phyloP scores from a whole-genome alignment of 2,329 filamentous ascomycete genomes.

The Microcyclospora tardicrescens region DNA sequence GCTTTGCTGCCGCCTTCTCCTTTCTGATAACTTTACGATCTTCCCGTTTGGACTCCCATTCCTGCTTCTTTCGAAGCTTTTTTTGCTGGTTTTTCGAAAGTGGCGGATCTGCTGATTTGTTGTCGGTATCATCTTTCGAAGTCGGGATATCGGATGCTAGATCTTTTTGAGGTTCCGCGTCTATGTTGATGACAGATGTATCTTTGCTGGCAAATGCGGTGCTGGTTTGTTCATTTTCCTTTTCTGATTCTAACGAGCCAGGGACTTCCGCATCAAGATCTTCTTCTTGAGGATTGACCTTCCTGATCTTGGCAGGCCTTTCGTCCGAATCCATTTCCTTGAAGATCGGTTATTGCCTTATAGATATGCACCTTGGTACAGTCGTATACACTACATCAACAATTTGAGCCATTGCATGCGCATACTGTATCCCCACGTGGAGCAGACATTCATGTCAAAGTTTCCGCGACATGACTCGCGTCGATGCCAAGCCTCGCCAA shows the following conservation, averaged over 20 bases:
- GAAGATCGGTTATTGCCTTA: too few relatives aligned
- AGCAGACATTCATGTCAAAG: too few relatives aligned
- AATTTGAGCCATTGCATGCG: too few relatives aligned
- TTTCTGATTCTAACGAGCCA: conserved; percentile 10
- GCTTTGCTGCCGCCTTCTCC: conserved; percentile 42
- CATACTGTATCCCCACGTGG: too few relatives aligned
- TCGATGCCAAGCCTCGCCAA: too few relatives aligned
- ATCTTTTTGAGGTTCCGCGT: background rate
- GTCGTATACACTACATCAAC: too few relatives aligned
- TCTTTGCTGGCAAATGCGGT: background rate
- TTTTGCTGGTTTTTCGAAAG: conserved; percentile 82
- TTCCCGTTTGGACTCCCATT: conserved; percentile 61
- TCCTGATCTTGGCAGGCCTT: conserved; percentile 42
- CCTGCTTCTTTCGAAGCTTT: conserved; percentile 56
- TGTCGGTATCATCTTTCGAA: background rate
- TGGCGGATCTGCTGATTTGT: conserved; percentile 9
- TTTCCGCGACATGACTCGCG: too few relatives aligned
- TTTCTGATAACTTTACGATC: conserved; percentile 45
- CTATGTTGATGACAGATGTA: background rate
- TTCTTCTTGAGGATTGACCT: conserved; percentile 26
- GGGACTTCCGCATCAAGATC: too few relatives aligned
- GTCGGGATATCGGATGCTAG: background rate
- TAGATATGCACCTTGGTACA: too few relatives aligned
- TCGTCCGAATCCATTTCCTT: conserved; percentile 42
- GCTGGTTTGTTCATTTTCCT: background rate